phyloP scores from a whole-genome alignment of 2,329 filamentous ascomycete species.

The Exophiala viscosa region DNA sequence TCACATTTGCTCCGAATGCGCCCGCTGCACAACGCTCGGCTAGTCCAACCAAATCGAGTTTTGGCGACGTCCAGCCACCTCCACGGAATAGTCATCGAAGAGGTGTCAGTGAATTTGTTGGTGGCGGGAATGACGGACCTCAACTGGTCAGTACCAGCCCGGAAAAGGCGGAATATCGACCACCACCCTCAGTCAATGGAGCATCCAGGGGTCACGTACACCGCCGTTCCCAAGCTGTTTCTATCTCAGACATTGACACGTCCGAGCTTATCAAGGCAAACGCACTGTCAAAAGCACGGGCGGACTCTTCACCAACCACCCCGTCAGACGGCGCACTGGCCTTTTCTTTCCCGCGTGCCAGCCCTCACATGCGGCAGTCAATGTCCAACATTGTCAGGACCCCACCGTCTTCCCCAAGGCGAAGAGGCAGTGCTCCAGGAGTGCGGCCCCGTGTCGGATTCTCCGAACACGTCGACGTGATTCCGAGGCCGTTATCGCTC shows the following conservation, averaged over 20 bases:
- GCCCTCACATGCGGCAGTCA: slow-evolving; percentile 25
- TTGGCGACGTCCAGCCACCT: slow-evolving; percentile 12
- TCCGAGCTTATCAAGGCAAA: slow-evolving; percentile 63
- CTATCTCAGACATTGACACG: slow-evolving; percentile 67
- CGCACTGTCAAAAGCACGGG: slow-evolving; percentile 50
- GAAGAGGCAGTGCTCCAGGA: slow-evolving; percentile 35
- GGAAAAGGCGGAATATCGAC: slow-evolving; percentile 32
- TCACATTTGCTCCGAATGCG: slow-evolving; percentile 24
- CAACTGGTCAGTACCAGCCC: slow-evolving; percentile 38
- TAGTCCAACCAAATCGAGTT: slow-evolving; percentile 27
- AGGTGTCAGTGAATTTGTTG: slow-evolving; percentile 81
- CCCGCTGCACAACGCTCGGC: slow-evolving; percentile 18
- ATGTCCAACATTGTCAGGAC: slow-evolving; percentile 24
- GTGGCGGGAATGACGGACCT: slow-evolving; percentile 48
- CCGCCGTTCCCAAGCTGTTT: slow-evolving; percentile 75
- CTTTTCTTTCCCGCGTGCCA: slow-evolving; percentile 30
- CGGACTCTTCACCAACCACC: slow-evolving; percentile 58
- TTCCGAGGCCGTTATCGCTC: slow-evolving; percentile 75
- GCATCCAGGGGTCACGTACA: slow-evolving; percentile 70
- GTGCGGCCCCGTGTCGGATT: slow-evolving; percentile 68
- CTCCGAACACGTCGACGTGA: slow-evolving; percentile 78
- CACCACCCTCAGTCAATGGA: slow-evolving; percentile 41
- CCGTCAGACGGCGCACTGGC: slow-evolving; percentile 39
- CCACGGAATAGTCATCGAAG: slow-evolving; percentile 59
- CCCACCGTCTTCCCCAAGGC: slow-evolving; percentile 23